Evolutionary conservation across 2,329 filamentous ascomycete species (phyloP).

Genomic region (Xylaria sp.): DNA sequence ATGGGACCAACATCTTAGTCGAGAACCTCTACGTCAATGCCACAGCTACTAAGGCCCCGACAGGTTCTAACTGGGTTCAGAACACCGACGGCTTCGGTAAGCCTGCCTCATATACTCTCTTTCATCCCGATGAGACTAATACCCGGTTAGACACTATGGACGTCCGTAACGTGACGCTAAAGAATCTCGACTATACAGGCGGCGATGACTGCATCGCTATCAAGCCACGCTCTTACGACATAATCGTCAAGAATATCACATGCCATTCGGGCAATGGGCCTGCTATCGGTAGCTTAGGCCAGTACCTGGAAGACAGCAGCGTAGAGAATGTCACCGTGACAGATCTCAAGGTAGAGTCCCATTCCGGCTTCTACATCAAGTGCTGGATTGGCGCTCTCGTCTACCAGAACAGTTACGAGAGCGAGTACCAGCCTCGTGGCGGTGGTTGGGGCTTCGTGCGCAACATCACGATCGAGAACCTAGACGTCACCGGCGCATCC

Average conservation of each 20-base stretch:
- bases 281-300: constrained; percentile 65
- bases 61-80: constrained; percentile 66
- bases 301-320: constrained; percentile 65
- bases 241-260: constrained; percentile 59
- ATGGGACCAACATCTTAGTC: constrained; percentile 64
- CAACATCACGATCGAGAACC: constrained; percentile 64
- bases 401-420: constrained; percentile 61
- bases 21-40: constrained; percentile 63
- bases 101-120: not conserved
- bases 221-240: constrained; percentile 65
- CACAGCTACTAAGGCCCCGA: constrained; percentile 61
- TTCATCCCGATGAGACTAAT: not conserved
- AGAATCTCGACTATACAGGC: constrained; percentile 64
- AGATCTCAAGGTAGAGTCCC: constrained; percentile 58
- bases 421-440: constrained; percentile 59
- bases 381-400: constrained; percentile 64
- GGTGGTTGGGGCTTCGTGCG: constrained; percentile 64
- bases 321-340: constrained; percentile 62
- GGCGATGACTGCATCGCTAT: constrained; percentile 69
- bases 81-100: constrained; percentile 65
- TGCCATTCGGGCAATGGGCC: constrained; percentile 66
- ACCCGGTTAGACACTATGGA: constrained; percentile 62
- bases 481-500: constrained; percentile 59
- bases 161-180: constrained; percentile 59
- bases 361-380: constrained; percentile 66